These are phyloP conservation scores for Pichia sp. DNA, from an alignment of 1,139 yeast genomes.

Conservation along the genomic window DNA sequence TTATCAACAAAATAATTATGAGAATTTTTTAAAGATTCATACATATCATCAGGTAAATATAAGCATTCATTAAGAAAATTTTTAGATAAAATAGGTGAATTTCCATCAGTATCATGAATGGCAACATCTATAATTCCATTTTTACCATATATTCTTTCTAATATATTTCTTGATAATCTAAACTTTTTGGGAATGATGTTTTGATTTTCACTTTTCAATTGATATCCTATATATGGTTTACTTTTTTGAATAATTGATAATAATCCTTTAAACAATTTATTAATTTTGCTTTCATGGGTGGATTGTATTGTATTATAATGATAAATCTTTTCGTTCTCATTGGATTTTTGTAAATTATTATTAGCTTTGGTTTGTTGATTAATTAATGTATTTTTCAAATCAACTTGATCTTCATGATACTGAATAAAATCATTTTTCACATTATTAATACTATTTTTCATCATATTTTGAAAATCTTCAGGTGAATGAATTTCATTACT, in stretches of 20 bases:
- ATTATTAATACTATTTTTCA: too few relatives aligned
- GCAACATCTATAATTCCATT: constrained; percentile 27
- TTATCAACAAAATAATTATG: constrained; percentile 49
- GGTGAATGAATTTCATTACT: too few relatives aligned
- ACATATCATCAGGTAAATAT: constrained; percentile 44
- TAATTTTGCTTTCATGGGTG: too few relatives aligned
- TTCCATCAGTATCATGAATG: constrained; percentile 25
- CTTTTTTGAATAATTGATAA: constrained; percentile 8
- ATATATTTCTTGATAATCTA: neutral
- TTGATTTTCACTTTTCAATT: constrained; percentile 4
- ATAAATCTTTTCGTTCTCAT: too few relatives aligned
- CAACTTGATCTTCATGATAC: too few relatives aligned
- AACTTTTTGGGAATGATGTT: neutral
- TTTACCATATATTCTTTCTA: constrained; percentile 23
- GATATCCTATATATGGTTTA: constrained; percentile 10
- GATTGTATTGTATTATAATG: too few relatives aligned
- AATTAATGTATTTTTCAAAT: too few relatives aligned
- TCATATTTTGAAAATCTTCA: too few relatives aligned
- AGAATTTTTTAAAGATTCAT: constrained; percentile 40
- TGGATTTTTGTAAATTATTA: too few relatives aligned
- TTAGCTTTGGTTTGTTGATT: too few relatives aligned
- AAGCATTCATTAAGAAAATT: constrained; percentile 48
- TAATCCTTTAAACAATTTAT: neutral
- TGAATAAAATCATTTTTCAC: too few relatives aligned
- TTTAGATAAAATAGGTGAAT: constrained; percentile 35